phyloP scores from a whole-genome alignment of 2,329 filamentous ascomycete species.

The Chrysosporium queenslandicum region DNA sequence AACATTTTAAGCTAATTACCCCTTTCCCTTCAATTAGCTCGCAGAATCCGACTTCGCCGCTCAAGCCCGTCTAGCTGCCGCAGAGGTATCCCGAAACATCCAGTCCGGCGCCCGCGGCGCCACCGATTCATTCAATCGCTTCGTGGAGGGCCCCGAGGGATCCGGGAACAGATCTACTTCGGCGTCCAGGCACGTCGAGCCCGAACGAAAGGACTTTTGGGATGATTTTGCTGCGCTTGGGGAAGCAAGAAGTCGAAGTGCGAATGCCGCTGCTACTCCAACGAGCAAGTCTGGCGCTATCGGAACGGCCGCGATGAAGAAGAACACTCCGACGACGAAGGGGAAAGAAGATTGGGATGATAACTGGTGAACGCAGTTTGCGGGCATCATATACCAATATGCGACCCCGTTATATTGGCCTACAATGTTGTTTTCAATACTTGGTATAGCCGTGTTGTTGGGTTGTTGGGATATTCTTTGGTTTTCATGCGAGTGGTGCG shows the following conservation, averaged over 20 bases:
- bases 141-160: conserved; percentile 63
- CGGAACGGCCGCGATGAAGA: conserved; percentile 56
- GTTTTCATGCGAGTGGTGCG: neutral
- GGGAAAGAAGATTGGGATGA: conserved; percentile 51
- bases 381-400: neutral
- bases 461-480: too few species aligned
- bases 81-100: conserved; percentile 50
- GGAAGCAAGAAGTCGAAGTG: conserved; percentile 23
- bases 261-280: conserved; percentile 21
- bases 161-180: conserved; percentile 24
- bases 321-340: conserved; percentile 32
- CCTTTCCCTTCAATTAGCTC: conserved; percentile 44
- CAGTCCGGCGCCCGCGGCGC: conserved; percentile 60
- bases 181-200: conserved; percentile 45
- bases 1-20: neutral
- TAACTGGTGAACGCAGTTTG: conserved; percentile 32
- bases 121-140: conserved; percentile 69
- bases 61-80: conserved; percentile 52
- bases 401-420: neutral
- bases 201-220: conserved; percentile 76
- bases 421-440: too few species aligned
- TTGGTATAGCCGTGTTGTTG: too few species aligned
- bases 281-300: conserved; percentile 40
- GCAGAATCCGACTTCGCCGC: conserved; percentile 69
- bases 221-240: conserved; percentile 71